These are phyloP conservation scores for Leptographium flavum DNA, from an alignment of 2,329 filamentous ascomycete species.

Conservation along the genomic window DNA sequence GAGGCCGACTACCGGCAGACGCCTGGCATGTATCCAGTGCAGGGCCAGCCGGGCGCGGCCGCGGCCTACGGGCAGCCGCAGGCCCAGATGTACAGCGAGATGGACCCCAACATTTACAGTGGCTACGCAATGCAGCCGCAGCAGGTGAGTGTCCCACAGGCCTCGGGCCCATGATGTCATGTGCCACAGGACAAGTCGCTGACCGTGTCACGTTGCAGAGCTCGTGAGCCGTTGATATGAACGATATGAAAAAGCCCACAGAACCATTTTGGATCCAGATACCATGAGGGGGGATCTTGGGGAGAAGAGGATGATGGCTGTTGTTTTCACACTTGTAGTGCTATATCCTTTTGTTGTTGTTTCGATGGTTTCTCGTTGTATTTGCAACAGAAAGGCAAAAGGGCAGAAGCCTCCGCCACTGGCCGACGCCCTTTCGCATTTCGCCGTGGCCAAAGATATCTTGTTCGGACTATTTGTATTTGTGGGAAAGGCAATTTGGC, in stretches of 20 bases:
- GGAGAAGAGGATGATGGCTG: neutral
- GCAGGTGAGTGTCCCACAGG: conserved; percentile 44
- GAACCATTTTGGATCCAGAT: too few relatives aligned
- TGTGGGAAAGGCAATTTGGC: neutral
- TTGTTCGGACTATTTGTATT: neutral
- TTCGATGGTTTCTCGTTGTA: too few relatives aligned
- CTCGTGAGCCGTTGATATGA: too few relatives aligned
- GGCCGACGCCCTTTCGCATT: neutral
- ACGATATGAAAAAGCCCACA: too few relatives aligned
- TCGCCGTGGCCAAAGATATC: neutral
- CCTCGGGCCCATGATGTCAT: neutral
- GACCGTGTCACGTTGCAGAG: neutral
- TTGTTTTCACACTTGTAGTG: neutral
- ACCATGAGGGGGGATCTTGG: neutral
- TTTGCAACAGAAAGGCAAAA: neutral
- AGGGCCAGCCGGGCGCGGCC: conserved; percentile 59
- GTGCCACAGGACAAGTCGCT: neutral
- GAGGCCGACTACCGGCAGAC: conserved; percentile 71
- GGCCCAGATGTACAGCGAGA: conserved; percentile 65
- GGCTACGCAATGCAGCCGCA: conserved; percentile 72
- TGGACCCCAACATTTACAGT: conserved; percentile 66
- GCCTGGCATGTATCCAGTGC: conserved; percentile 66
- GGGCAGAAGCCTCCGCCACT: neutral
- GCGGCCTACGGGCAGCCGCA: conserved; percentile 65
- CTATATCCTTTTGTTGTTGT: conserved; percentile 1